A percentile compares a stretch with the other conserved stretches of the same genome.
These are phyloP conservation scores for Boletus sp. DNA, from an alignment of 768 basidiomycete species.

Conservation along the genomic window DNA sequence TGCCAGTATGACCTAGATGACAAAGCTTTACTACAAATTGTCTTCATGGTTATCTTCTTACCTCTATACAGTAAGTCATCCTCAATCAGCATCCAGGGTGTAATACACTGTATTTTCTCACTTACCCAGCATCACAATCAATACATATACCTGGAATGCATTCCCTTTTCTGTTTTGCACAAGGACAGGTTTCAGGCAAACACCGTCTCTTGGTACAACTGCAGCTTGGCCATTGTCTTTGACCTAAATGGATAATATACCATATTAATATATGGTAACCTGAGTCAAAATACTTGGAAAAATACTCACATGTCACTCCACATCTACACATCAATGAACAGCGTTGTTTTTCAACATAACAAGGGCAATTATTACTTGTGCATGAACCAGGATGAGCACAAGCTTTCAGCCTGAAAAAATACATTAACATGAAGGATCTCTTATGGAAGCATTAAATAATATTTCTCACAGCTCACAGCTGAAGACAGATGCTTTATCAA, in stretches of 20 bases:
- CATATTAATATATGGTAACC: not conserved
- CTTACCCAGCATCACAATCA: slow-evolving; percentile 42
- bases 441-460: not conserved
- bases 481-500: not conserved
- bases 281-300: not conserved
- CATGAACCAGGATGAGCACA: slow-evolving; percentile 52
- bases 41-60: not conserved
- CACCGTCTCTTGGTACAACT: slow-evolving; percentile 30
- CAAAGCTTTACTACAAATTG: not conserved
- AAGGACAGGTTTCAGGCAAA: slow-evolving; percentile 32
- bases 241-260: slow-evolving; percentile 1
- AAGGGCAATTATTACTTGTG: slow-evolving; percentile 37
- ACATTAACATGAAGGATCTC: not conserved
- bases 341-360: slow-evolving; percentile 36
- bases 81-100: not conserved
- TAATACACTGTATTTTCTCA: not conserved
- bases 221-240: slow-evolving; percentile 16
- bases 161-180: slow-evolving; percentile 36
- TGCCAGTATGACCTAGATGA: slow-evolving; percentile 16
- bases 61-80: slow-evolving; percentile 23
- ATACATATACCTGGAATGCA: slow-evolving; percentile 53
- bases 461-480: slow-evolving; percentile 13
- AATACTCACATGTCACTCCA: slow-evolving; percentile 36
- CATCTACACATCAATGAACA: slow-evolving; percentile 52
- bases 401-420: slow-evolving; percentile 28